Evolutionary conservation across 2,329 filamentous ascomycete species (phyloP), one percentile per base, ranked within the genome.

Genomic region (Westerdykella sp.): DNA sequence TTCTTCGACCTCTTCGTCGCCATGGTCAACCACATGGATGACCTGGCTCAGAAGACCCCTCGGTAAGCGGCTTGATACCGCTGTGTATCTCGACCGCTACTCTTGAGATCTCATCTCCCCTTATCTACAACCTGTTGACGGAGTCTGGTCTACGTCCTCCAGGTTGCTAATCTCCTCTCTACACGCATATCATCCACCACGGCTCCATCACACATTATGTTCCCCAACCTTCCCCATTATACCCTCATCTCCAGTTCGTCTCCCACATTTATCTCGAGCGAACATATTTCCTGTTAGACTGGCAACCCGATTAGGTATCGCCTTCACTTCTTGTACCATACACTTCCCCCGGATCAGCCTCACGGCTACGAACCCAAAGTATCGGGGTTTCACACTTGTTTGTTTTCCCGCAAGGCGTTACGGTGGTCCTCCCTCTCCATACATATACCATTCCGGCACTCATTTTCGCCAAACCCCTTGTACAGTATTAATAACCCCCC

Each of bases 1-100:
- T 95, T 95, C 73, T 96, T 95, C 63, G 90, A 95, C 63, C 74
- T 95, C 36, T 96, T 95, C 65, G 90, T 95, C 40, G 88, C 90
- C 14, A 80, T 95, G 69, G 89, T 86, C 69, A 95, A 95, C 65
- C 87, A 95, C 62, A 85, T 95, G 61, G 63, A 66, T 44, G 63
- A 66, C 41, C 41, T 66, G 35, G 49, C 59, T 16, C 42, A 43
- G 28, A 61, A 63, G 55, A 45, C 56, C 35, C 55, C 59, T 50
- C 59, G 50, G 45, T 65, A 63, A 52, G 43, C 34, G 15, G 12
- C 43, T 35, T 47, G 48, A 44, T 47, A 34, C 38, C 41, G 36
- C 41, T 37, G 34, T 42, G 41, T 50, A 41, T 40, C 42, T 36
- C 21, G 25, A 34, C 32, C 36, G 13, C 40, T 37, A 28, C 40